These are phyloP conservation scores for Antarctomyces pellizariae DNA, from an alignment of 495 filamentous ascomycete genomes.

Conservation along the genomic window DNA sequence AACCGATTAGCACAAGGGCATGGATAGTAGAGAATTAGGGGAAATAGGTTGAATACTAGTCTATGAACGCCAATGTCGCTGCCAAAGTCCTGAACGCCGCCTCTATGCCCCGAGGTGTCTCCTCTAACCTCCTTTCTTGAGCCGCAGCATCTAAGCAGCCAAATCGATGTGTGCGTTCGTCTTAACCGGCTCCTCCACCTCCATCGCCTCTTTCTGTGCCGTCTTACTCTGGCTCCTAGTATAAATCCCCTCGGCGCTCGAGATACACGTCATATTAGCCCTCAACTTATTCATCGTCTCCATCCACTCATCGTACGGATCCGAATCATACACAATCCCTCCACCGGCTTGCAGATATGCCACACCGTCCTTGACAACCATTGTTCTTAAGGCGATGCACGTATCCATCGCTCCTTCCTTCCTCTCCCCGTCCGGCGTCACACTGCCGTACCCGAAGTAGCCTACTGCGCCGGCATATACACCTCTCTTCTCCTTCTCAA, in stretches of 20 bases:
- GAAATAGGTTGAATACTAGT: too few relatives aligned
- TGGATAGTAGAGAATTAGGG: too few relatives aligned
- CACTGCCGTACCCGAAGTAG: constrained; percentile 55
- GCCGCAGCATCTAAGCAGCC: too few relatives aligned
- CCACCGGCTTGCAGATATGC: constrained; percentile 87
- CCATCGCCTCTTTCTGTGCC: too few relatives aligned
- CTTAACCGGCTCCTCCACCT: too few relatives aligned
- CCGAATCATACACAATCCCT: constrained; percentile 91
- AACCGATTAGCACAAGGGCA: too few relatives aligned
- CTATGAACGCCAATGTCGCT: too few relatives aligned
- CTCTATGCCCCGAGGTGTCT: too few relatives aligned
- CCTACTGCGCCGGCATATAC: constrained; percentile 95
- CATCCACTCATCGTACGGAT: constrained; percentile 79
- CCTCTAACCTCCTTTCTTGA: too few relatives aligned
- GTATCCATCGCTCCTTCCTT: constrained; percentile 86
- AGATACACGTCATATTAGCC: constrained; percentile 71
- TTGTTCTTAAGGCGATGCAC: constrained; percentile 91
- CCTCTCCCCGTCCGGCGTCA: constrained; percentile 19
- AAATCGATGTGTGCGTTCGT: too few relatives aligned
- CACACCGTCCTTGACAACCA: constrained; percentile 76
- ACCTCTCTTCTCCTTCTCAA: constrained; percentile 81
- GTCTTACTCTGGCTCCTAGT: constrained; percentile 13
- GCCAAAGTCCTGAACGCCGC: too few relatives aligned
- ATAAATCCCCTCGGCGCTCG: constrained; percentile 58
- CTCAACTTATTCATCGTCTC: constrained; percentile 96